Base-by-base conservation (phyloP, 495 filamentous ascomycete species). In the Cryomyces minteri region DNA sequence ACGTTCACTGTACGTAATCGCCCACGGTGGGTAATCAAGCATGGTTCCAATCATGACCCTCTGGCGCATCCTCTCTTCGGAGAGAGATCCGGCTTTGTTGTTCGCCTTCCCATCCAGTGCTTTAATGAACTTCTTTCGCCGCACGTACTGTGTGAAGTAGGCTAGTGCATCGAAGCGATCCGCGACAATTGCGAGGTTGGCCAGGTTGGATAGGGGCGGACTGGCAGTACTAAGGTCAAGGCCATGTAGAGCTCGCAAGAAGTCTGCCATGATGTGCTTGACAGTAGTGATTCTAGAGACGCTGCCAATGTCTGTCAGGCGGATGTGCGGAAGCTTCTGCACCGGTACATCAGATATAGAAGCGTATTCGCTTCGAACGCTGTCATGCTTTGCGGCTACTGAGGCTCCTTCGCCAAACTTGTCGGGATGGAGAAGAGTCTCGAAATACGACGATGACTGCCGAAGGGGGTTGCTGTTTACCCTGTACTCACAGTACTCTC, bases 111-210 rank as follows among this genome's bases (percentile, higher is more conserved):
- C 60, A 2, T 62, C 56, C 0, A 67, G 40, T 40, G 45, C 28
- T 39, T 57, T 44, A 29, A 61, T 11, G 11, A 56, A 51, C 51
- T 57, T 58, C 50, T 54, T 53, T 38, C 51, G 51, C 33, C 63
- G 62, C 2, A 79, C 48, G 49, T 68, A 73, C 37, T 54, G 59
- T 1, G 64, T 55, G 5, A 81, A 60, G 3, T 58, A 51, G 33
- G 64, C 43, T 2, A 69, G 46, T 48, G 70, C 72, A 51, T 74
- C 71, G 53, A 81, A 80, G 34, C 75, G 66, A 53, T 84, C 80
- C 1, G 76, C 77, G 29, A 82, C 62, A n/a, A 82, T 63, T 10
- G 73, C 69, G 28, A 84, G 60, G n/a, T 75, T 70, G 7, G 76
- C 70, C 6, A 82, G 58, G 43, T 72, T 71, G 5, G 62, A 52